Conservation (phyloP, 352 stramenopile genomes). For the Phytophthora tubulina region DNA sequence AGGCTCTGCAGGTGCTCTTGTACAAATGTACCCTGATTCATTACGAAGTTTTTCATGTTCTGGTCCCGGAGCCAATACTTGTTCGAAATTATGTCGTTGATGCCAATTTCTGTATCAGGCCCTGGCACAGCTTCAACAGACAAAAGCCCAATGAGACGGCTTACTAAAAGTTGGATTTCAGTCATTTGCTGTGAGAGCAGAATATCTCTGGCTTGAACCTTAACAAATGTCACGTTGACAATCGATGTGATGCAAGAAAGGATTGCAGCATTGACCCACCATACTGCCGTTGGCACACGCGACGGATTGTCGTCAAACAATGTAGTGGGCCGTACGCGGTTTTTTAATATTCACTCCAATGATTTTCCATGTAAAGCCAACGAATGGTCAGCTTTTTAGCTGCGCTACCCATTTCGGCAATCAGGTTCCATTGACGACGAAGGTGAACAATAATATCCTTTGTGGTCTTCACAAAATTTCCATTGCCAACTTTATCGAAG, state of each 20-base stretch:
- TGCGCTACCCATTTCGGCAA: conserved; percentile 2
- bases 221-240: background rate
- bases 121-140: no score
- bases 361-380: conserved; percentile 7
- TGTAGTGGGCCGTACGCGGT: background rate
- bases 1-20: no score
- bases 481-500: conserved; percentile 4
- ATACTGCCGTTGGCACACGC: background rate
- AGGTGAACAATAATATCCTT: conserved; percentile 7
- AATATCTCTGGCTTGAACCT: background rate
- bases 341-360: background rate
- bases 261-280: conserved; percentile 8
- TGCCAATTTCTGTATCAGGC: no score
- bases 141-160: no score
- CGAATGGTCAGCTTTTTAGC: background rate
- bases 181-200: background rate
- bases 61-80: no score
- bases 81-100: no score
- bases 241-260: background rate
- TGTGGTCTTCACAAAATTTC: background rate
- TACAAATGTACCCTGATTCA: no score
- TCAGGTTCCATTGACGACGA: conserved; percentile 2
- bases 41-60: no score
- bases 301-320: background rate
- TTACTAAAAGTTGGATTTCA: no score